A percentile compares a stretch with the other conserved stretches of the same genome.
Conservation (phyloP, 306 rosid species). For the Cicer judaicum region DNA sequence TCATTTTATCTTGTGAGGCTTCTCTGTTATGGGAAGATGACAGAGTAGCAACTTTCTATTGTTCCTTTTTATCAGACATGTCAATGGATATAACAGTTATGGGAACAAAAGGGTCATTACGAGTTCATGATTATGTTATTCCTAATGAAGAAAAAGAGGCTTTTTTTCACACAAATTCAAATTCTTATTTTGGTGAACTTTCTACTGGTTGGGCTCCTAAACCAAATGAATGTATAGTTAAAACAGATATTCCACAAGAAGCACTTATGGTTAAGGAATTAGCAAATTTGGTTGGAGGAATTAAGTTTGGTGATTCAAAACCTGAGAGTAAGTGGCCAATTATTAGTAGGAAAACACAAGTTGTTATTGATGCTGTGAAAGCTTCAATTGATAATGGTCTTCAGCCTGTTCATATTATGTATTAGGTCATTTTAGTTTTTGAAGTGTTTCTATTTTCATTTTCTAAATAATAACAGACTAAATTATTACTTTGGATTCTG, state of each 20-base stretch:
- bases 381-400: conserved; percentile 63
- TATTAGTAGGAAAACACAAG: conserved; percentile 73
- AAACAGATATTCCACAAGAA: conserved; percentile 73
- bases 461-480: not conserved
- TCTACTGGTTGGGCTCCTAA: conserved; percentile 52
- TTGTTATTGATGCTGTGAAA: conserved; percentile 71
- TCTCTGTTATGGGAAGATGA: conserved; percentile 74
- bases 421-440: not conserved
- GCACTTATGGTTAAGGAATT: conserved; percentile 69
- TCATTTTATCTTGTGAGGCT: conserved; percentile 68
- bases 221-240: conserved; percentile 53
- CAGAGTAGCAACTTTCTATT: conserved; percentile 69
- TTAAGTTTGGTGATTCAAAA: conserved; percentile 51
- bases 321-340: conserved; percentile 67
- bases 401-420: conserved; percentile 49
- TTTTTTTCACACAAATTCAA: conserved; percentile 48
- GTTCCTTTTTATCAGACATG: conserved; percentile 70
- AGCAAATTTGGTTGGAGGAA: conserved; percentile 55
- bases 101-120: conserved; percentile 74
- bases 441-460: not conserved
- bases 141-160: conserved; percentile 71
- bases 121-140: conserved; percentile 59
- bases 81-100: conserved; percentile 65
- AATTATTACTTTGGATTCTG: too few species aligned
- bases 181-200: conserved; percentile 51